These are phyloP conservation scores for Suillus weaverae DNA, from an alignment of 768 basidiomycete species.

Conservation along the genomic window DNA sequence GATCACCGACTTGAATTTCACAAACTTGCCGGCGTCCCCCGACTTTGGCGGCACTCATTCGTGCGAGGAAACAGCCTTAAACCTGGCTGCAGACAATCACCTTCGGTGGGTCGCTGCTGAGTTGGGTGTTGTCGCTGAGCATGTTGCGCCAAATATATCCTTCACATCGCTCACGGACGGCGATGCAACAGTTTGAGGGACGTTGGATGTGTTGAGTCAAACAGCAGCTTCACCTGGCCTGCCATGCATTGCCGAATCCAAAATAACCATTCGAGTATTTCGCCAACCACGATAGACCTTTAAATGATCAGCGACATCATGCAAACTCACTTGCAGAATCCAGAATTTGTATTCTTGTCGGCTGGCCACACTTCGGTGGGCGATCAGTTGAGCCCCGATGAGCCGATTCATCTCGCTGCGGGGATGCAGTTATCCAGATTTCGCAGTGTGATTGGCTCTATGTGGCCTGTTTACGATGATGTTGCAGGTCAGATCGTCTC, in stretches of 20 bases:
- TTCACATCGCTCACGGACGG: not conserved
- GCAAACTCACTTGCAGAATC: not conserved
- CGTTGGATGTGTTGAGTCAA: not conserved
- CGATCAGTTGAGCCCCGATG: slow-evolving; percentile 20
- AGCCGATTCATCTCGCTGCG: slow-evolving; percentile 29
- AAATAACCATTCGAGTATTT: not conserved
- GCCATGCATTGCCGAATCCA: not conserved
- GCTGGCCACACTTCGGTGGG: slow-evolving; percentile 35
- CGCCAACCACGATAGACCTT: not conserved
- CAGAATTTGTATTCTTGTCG: slow-evolving; percentile 28
- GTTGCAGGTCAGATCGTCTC: not conserved
- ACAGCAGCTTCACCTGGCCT: not conserved
- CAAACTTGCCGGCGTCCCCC: slow-evolving; percentile 13
- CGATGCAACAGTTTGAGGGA: not conserved
- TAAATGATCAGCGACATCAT: not conserved
- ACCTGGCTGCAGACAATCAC: not conserved
- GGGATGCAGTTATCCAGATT: slow-evolving; percentile 25
- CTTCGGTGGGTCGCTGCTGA: not conserved
- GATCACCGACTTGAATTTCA: slow-evolving; percentile 5
- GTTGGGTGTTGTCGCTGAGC: not conserved
- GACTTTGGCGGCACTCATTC: slow-evolving; percentile 23
- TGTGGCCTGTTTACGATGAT: not conserved
- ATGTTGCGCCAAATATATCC: not conserved
- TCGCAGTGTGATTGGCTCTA: slow-evolving; percentile 6
- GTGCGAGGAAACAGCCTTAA: slow-evolving; percentile 4